phyloP scores from a whole-genome alignment of 768 basidiomycete species.

The Termitomyces heimii region DNA sequence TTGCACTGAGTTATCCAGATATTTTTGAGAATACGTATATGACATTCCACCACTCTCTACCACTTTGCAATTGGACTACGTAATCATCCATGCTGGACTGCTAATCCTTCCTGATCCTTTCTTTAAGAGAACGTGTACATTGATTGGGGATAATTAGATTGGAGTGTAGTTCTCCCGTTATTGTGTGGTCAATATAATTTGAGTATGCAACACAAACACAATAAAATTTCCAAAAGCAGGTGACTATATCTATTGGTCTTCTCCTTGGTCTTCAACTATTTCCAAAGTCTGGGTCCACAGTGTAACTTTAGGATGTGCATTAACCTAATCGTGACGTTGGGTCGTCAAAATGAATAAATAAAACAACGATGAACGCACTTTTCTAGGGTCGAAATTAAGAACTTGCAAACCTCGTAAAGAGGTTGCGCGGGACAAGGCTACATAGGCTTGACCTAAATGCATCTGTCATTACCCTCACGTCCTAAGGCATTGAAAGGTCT shows the following conservation, averaged over 20 bases:
- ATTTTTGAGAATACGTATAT: too few relatives aligned
- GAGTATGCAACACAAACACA: neutral
- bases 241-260: slow-evolving; percentile 12
- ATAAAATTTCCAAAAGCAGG: neutral
- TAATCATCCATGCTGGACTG: neutral
- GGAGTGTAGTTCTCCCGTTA: neutral
- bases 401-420: slow-evolving; percentile 82
- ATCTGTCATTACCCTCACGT: neutral
- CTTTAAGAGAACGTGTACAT: neutral
- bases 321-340: slow-evolving; percentile 37
- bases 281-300: slow-evolving; percentile 69
- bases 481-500: slow-evolving; percentile 5
- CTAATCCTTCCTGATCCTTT: neutral
- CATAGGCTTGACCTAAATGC: slow-evolving; percentile 77
- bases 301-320: slow-evolving; percentile 66
- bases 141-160: neutral
- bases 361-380: slow-evolving; percentile 37
- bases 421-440: slow-evolving; percentile 86
- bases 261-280: slow-evolving; percentile 32
- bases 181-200: neutral
- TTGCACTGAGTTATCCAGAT: too few relatives aligned
- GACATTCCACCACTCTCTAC: too few relatives aligned
- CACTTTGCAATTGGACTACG: neutral
- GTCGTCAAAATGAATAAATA: neutral
- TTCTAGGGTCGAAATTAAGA: slow-evolving; percentile 66